Evolutionary conservation across 257 asterid genomes (phyloP).

Genomic region (Salvia hispanica): DNA sequence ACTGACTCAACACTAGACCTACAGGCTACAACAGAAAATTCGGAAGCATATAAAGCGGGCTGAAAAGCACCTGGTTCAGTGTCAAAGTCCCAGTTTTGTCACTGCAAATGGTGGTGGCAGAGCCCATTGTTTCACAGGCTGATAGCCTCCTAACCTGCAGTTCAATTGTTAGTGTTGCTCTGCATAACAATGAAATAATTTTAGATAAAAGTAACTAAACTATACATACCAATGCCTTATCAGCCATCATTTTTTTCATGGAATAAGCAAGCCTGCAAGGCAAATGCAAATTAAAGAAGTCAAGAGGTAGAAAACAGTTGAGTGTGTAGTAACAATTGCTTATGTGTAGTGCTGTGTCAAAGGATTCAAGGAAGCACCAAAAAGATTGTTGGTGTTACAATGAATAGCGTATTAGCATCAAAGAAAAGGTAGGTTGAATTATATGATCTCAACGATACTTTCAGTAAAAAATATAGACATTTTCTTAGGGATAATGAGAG

Average conservation of each 20-base stretch:
- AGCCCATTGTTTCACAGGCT: conserved; percentile 99
- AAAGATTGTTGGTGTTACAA: no score
- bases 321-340: conserved; percentile 18
- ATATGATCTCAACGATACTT: no score
- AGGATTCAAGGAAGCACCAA: no score
- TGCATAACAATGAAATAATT: neutral
- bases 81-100: conserved; percentile 98
- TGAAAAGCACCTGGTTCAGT: conserved; percentile 68
- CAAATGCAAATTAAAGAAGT: conserved; percentile 20
- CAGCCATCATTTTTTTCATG: conserved; percentile 99
- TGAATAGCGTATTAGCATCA: no score
- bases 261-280: conserved; percentile 94
- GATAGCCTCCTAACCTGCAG: conserved; percentile 95
- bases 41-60: no score
- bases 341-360: neutral
- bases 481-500: no score
- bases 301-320: conserved; percentile 8
- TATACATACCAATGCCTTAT: conserved; percentile 88
- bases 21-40: no score
- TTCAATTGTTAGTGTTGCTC: conserved; percentile 10
- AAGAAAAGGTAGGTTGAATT: no score
- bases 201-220: conserved; percentile 3
- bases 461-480: no score
- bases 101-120: conserved; percentile 98
- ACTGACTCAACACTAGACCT: neutral